Evolutionary conservation across 768 basidiomycete genomes (phyloP).

Genomic region (Psilocybe subaeruginosa): DNA sequence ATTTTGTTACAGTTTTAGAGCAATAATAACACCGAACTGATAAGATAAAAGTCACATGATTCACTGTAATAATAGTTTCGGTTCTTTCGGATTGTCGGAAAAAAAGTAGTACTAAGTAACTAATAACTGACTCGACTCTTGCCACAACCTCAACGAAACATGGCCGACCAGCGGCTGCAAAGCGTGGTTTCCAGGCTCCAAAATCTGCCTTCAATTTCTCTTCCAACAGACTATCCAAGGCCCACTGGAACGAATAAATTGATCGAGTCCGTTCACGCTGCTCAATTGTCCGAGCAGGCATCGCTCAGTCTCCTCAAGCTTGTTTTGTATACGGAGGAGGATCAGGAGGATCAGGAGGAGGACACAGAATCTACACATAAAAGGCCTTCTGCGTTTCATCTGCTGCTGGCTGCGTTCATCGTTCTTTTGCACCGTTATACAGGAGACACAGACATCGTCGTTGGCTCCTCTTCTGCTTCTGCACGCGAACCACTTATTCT

Average conservation of each 20-base stretch:
- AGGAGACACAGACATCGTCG: constrained; percentile 90
- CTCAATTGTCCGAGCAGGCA: constrained; percentile 74
- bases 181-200: constrained; percentile 70
- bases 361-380: constrained; percentile 36
- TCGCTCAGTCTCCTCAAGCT: constrained; percentile 83
- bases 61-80: neutral
- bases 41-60: constrained; percentile 11
- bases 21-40: too few relatives aligned
- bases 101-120: constrained; percentile 1
- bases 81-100: constrained; percentile 9
- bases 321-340: constrained; percentile 69
- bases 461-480: constrained; percentile 83
- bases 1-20: too few relatives aligned
- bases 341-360: constrained; percentile 54
- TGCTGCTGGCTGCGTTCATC: constrained; percentile 90
- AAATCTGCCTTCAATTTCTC: constrained; percentile 84
- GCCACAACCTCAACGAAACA: constrained; percentile 16
- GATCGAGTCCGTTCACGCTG: constrained; percentile 81
- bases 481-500: constrained; percentile 82
- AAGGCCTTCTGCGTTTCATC: constrained; percentile 84
- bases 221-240: constrained; percentile 96
- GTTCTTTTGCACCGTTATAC: constrained; percentile 94
- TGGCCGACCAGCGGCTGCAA: constrained; percentile 49
- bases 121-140: constrained; percentile 13
- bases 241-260: constrained; percentile 72